Evolutionary conservation across 305 asterid species (phyloP).

Genomic region (Fraxinus platypoda): DNA sequence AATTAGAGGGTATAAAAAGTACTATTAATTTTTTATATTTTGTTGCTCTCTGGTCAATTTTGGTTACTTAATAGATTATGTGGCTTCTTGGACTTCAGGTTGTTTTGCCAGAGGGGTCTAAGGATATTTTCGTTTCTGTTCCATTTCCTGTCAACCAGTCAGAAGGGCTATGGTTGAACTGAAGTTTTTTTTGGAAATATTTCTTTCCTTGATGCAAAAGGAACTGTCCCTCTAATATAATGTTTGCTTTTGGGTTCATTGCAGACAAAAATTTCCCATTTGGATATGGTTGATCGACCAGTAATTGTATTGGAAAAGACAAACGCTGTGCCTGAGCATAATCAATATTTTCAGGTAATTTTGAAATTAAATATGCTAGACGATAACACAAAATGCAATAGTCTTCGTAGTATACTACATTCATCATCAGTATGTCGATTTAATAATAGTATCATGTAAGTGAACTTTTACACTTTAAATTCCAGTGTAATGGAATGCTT

Average conservation of each 20-base stretch:
- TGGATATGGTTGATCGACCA: constrained; percentile 90
- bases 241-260: constrained; percentile 30
- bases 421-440: background rate
- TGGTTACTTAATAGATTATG: constrained; percentile 6
- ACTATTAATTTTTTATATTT: background rate
- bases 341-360: constrained; percentile 80
- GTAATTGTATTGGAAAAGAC: constrained; percentile 73
- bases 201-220: constrained; percentile 10
- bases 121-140: constrained; percentile 49
- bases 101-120: constrained; percentile 94
- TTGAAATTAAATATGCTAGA: background rate
- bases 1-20: background rate
- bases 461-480: background rate
- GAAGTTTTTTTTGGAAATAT: constrained; percentile 4
- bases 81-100: constrained; percentile 48
- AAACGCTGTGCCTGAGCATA: constrained; percentile 84
- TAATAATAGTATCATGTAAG: background rate
- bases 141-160: constrained; percentile 74
- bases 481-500: background rate
- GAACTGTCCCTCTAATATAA: constrained; percentile 23
- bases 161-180: constrained; percentile 56
- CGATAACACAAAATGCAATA: background rate
- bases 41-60: background rate
- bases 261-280: constrained; percentile 80
- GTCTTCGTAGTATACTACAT: background rate